A percentile compares a stretch with the other conserved stretches of the same genome.
Conservation (phyloP, 306 rosid genomes). For the apple (Malus domestica) region ASM211411v1 NC_041798.1:3123501-3124000, state of each 20-base stretch:
- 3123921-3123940: background rate
- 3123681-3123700: background rate
- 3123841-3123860: background rate
- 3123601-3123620: too few species aligned
- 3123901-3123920: too few species aligned
- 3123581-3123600: too few species aligned
- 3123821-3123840: conserved; percentile 1
- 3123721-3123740: background rate
- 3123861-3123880: background rate
- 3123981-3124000: too few species aligned
- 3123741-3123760: conserved; percentile 1
- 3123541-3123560: too few species aligned
- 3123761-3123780: conserved; percentile 9
- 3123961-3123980: too few species aligned
- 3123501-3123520: too few species aligned
- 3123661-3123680: background rate
- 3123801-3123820: conserved; percentile 11
- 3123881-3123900: background rate
- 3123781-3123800: background rate
- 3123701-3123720: background rate
- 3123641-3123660: too few species aligned
- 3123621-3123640: too few species aligned
- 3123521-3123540: too few species aligned
- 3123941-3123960: background rate
- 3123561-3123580: too few species aligned